Evolutionary conservation across 2,329 filamentous ascomycete species (phyloP), one percentile per base, ranked within the genome.

Genomic region (Colletotrichum tanaceti): DNA sequence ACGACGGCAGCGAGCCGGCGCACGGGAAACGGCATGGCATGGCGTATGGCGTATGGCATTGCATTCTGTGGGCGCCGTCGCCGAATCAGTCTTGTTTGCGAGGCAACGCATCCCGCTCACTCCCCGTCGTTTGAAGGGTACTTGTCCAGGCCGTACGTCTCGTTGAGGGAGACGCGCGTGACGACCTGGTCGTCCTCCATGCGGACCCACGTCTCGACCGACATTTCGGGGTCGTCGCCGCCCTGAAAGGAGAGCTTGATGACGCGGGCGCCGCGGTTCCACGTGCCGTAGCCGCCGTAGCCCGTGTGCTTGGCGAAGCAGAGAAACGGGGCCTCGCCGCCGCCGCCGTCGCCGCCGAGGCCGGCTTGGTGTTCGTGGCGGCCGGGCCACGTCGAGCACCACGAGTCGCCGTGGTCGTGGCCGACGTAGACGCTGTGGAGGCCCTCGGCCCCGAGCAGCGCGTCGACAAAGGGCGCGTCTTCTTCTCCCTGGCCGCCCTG

Each of bases 231-330:
- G 86, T 75, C 22, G 2, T 78, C 74, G 52, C 85, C 74, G 52
- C 85, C 79, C 2, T 71, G 44, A 3, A 73, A 71, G 16, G 62
- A 52, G 16, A 74, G 64, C 47, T 60, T 71, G 24, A 74, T 44
- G 39, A 73, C 63, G 0, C 89, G 81, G 7, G 84, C 83, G 4
- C 90, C 90, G 0, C 90, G 85, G 13, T 85, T 84, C 86, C 87
- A 91, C 50, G 81, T 80, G 0, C 89, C 88, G 72, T 93, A 93
- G 0, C 91, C 90, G 0, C 90, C 90, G 67, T 92, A 93, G 0
- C 91, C 90, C 0, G 88, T 85, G 72, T 91, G 90, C 71, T 91
- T 87, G 6, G 89, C 88, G 74, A 90, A 91, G 71, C 84, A 86
- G 13, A 86, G 74, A 52, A 71, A 71, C 32, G 67, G 70, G 28